Conservation (phyloP, 169 alveolate species). For the Toxoplasma gondii region DNA sequence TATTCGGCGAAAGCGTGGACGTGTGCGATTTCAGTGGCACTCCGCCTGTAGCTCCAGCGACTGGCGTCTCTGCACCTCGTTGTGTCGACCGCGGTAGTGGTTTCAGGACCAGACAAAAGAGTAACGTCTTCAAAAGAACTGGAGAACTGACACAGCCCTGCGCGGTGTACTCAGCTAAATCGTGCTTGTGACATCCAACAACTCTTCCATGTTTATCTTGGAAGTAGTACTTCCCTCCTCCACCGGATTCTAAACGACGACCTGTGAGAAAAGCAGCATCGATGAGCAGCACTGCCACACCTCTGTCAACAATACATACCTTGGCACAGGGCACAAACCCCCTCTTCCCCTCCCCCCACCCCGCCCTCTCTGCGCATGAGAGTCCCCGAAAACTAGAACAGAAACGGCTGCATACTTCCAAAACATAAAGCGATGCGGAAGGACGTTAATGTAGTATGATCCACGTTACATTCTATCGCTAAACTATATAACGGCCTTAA, state of each 20-base stretch:
- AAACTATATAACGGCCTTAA: too few species aligned
- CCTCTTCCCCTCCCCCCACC: too few species aligned
- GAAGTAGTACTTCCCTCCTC: conserved; percentile 42
- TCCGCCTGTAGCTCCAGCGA: too few species aligned
- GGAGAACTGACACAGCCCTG: conserved; percentile 30
- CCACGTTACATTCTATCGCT: too few species aligned
- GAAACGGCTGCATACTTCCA: too few species aligned
- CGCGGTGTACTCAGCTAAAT: not conserved
- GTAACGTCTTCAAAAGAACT: conserved; percentile 22
- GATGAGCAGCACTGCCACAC: not conserved
- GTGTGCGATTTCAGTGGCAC: not conserved
- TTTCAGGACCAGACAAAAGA: conserved; percentile 20
- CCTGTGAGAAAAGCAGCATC: not conserved
- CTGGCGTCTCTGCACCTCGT: too few species aligned
- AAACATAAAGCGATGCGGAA: too few species aligned
- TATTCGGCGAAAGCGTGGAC: too few species aligned
- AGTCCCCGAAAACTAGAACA: too few species aligned
- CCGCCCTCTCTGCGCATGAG: too few species aligned
- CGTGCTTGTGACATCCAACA: conserved; percentile 16
- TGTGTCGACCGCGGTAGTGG: not conserved
- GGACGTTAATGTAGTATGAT: too few species aligned
- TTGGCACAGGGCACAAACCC: too few species aligned
- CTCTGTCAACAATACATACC: not conserved
- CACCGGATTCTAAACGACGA: conserved; percentile 21
- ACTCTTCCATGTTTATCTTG: not conserved